A percentile compares a stretch with the other conserved stretches of the same genome.
Conservation (phyloP, 768 basidiomycete genomes). For the Kwoniella sp. region DNA sequence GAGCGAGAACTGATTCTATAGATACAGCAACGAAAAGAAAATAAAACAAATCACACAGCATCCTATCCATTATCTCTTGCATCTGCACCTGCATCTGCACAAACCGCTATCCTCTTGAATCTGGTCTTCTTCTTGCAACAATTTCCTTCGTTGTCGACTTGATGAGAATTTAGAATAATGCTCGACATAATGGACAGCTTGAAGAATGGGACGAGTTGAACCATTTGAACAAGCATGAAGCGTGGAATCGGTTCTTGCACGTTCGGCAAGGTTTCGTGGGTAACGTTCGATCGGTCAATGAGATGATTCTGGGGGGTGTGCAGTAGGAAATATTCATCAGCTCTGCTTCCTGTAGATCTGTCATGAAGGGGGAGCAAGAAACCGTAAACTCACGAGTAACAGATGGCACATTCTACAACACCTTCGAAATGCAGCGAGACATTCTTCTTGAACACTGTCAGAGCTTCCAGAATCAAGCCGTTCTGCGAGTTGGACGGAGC, state of each 20-base stretch:
- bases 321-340: not conserved
- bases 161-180: slow-evolving; percentile 53
- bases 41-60: too few species aligned
- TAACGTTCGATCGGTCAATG: slow-evolving; percentile 79
- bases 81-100: too few species aligned
- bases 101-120: too few species aligned
- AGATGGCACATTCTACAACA: slow-evolving; percentile 93
- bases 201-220: slow-evolving; percentile 67
- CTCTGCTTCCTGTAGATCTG: too few species aligned
- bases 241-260: slow-evolving; percentile 92
- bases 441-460: slow-evolving; percentile 90
- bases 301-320: slow-evolving; percentile 72
- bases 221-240: slow-evolving; percentile 82
- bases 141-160: too few species aligned
- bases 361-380: too few species aligned
- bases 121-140: too few species aligned
- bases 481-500: slow-evolving; percentile 62
- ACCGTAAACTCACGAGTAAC: slow-evolving; percentile 48
- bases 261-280: slow-evolving; percentile 91
- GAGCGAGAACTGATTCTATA: not conserved
- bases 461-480: slow-evolving; percentile 82
- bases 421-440: slow-evolving; percentile 91
- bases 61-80: too few species aligned
- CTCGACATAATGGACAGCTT: slow-evolving; percentile 86
- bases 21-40: too few species aligned